These are phyloP conservation scores for Thecaphora thlaspeos DNA, from an alignment of 1,284 basidiomycete genomes.

Conservation along the genomic window DNA sequence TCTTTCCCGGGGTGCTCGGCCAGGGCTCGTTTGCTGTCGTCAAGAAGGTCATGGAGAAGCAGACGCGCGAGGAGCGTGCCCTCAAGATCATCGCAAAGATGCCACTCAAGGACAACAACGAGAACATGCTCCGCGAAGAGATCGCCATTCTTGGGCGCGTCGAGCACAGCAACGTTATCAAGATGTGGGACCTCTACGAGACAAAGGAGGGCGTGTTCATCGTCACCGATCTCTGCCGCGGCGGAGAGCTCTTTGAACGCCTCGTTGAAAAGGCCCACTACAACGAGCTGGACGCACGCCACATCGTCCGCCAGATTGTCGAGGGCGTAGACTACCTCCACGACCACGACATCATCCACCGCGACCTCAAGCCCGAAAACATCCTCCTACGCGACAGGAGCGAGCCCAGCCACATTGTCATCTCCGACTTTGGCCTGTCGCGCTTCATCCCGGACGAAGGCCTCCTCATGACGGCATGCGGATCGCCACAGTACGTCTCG, in stretches of 20 bases:
- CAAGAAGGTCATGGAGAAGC: constrained; percentile 34
- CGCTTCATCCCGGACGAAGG: constrained; percentile 52
- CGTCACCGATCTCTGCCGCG: constrained; percentile 54
- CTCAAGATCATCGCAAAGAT: constrained; percentile 56
- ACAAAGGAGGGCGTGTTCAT: constrained; percentile 56
- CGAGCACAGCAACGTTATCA: constrained; percentile 53
- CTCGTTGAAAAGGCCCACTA: constrained; percentile 52
- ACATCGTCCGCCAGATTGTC: constrained; percentile 52
- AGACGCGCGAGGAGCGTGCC: constrained; percentile 45
- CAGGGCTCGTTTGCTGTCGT: constrained; percentile 56
- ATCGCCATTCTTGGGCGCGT: constrained; percentile 52
- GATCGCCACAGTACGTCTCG: constrained; percentile 55
- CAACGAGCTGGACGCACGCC: constrained; percentile 53
- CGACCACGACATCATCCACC: constrained; percentile 52
- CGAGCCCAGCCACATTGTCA: constrained; percentile 47
- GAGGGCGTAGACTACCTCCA: constrained; percentile 53
- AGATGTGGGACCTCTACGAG: constrained; percentile 56
- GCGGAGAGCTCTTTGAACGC: constrained; percentile 55
- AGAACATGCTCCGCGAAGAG: constrained; percentile 52
- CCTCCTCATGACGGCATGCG: constrained; percentile 54
- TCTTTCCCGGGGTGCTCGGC: constrained; percentile 39
- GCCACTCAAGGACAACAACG: constrained; percentile 51
- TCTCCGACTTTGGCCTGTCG: constrained; percentile 56
- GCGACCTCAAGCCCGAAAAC: constrained; percentile 57
- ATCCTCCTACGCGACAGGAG: constrained; percentile 47